Conservation (phyloP, 805 yeast species). For the Yarrowia hollandica region DNA sequence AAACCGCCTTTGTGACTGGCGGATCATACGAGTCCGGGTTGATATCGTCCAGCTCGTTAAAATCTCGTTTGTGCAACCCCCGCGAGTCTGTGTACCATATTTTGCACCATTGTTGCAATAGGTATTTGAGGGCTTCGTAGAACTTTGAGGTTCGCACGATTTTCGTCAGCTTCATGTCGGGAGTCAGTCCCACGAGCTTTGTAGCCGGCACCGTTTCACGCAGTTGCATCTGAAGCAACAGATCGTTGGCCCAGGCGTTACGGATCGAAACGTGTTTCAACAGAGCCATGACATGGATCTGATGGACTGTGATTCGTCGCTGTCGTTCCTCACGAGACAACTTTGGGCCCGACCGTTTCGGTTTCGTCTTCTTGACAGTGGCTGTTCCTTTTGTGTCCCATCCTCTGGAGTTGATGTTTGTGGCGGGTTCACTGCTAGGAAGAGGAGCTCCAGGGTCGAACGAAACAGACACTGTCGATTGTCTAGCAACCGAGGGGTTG, state of each 20-base stretch:
- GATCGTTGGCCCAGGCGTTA: constrained; percentile 71
- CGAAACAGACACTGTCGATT: not conserved
- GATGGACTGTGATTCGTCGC: constrained; percentile 57
- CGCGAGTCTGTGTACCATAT: constrained; percentile 51
- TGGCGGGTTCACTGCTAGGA: too few species aligned
- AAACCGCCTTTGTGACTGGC: constrained; percentile 40
- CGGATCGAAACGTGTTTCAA: constrained; percentile 65
- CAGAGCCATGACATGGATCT: constrained; percentile 57
- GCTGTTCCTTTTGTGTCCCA: constrained; percentile 13
- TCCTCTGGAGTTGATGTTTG: not conserved
- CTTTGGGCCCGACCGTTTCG: not conserved
- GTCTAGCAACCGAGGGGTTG: not conserved
- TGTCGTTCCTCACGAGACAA: constrained; percentile 53
- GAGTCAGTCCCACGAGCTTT: constrained; percentile 51
- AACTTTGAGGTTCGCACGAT: constrained; percentile 63
- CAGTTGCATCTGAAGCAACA: constrained; percentile 46
- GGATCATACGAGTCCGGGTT: constrained; percentile 19
- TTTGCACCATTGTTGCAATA: constrained; percentile 62
- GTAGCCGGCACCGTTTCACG: constrained; percentile 51
- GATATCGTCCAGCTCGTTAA: constrained; percentile 49
- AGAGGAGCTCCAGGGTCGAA: constrained; percentile 4
- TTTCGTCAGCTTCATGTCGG: constrained; percentile 47
- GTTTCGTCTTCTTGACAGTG: constrained; percentile 9
- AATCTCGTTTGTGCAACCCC: constrained; percentile 46
- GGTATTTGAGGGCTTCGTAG: constrained; percentile 70